Base-by-base conservation (phyloP, 805 yeast species). In the Yamadazyma sp. region DNA sequence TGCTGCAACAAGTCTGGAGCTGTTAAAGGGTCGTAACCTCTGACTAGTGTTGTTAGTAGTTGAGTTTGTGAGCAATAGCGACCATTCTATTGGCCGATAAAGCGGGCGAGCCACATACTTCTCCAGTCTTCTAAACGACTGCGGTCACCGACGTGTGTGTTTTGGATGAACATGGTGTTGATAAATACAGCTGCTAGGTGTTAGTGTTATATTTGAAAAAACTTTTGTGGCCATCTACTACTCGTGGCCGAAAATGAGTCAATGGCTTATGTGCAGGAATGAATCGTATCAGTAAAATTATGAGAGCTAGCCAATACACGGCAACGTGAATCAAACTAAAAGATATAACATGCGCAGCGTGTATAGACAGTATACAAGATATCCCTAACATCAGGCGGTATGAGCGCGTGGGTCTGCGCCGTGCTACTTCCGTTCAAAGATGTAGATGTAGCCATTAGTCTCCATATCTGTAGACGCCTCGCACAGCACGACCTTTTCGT, bases 21-120 rank as follows among this genome's bases (percentile, higher is more conserved):
- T 18, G 87, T 82, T 48, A 93, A 71, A 10, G 99, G 99, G 56
- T 91, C 95, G 78, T 89, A 91, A 45, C 96, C 97, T 53, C 72
- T 68, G 44, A 69, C 74, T 68, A 41, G 10, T 27, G 22, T 22
- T 11, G 47, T 43, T 40, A 43, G 41, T 43, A 37, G 8, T 20
- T 12, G 10, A 11, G 21, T 11, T 31, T 9, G n/a, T 16, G 17
- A 32, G 16, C 24, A 38, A 31, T 31, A 15, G 20, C 24, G 6
- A 7, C 21, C 10, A 13, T 18, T 12, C 27, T 12, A 30, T 31
- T 32, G 37, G 37, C 28, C 16, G 15, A 7, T 5, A 28, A 23
- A n/a, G 19, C 36, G n/a, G n/a, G n/a, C n/a, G n/a, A n/a, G n/a
- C n/a, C n/a, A 68, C 73, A 53, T 67, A 68, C 73, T 59, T 66